Evolutionary conservation across 23 red algal species (phyloP), one percentile per base, ranked within the genome.

Genomic region (Gracilaria vermiculophylla): DNA sequence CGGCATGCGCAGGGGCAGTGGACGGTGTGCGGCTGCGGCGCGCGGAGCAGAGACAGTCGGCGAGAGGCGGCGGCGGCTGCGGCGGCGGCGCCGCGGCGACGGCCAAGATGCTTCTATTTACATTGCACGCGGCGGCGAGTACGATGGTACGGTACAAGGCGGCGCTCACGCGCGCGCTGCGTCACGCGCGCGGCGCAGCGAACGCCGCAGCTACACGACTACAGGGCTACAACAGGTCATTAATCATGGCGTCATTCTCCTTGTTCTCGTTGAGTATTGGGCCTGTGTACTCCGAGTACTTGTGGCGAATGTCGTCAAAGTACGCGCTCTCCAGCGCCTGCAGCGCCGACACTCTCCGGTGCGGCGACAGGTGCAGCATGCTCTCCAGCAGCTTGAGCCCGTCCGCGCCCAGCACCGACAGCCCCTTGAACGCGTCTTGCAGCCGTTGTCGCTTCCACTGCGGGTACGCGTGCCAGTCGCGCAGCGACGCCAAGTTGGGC

Each of bases 391-490:
- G 74, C 48, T 49, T 52, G 47, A 92, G 50, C 5, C 96, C 96
- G 40, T 84, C 74, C 50, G 87, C 80, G 11, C 92, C 96, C 54
- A 93, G 83, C 33, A 78, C 78, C 20, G 83, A 51, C 13, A 98
- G 92, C 44, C 60, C 81, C 50, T 77, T 83, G 37, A 66, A 53
- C 40, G 40, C 80, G 28, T 50, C 48, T 5, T 55, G 55, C 27
- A 98, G 24, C 17, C 78, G 42, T 52, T 81, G 77, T 28, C 79
- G 82, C 48, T 80, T 88, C 96, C 96, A 98, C 78, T 98, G 96
- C 23, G 96, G 96, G 45, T 93, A 98, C 7, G 86, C 88, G 53
- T 98, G 96, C 80, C 86, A 98, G 67, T 98, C 96, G 28, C 72
- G 67, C 51, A 98, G 76, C 21, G 65, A 56, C 16, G 53, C 61